phyloP scores from a whole-genome alignment of 805 yeast genomes.

The Kazachstania africana region DNA sequence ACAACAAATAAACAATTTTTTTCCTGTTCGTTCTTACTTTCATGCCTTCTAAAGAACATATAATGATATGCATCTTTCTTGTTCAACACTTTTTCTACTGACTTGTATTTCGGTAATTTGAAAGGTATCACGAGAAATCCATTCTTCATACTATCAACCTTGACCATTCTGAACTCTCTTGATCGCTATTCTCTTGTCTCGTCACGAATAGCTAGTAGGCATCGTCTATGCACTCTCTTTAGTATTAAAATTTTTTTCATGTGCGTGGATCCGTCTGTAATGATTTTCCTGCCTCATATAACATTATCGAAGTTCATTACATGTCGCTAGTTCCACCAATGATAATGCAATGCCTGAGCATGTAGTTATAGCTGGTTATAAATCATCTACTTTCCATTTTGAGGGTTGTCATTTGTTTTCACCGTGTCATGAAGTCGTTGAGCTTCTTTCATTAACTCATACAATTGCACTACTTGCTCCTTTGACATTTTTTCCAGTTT shows the following conservation, averaged over 20 bases:
- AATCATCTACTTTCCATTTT: neutral
- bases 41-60: slow-evolving; percentile 56
- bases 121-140: slow-evolving; percentile 28
- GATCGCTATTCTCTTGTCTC: too few species aligned
- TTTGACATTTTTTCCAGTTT: slow-evolving; percentile 77
- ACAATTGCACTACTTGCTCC: slow-evolving; percentile 76
- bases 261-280: too few species aligned
- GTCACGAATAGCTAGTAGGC: too few species aligned
- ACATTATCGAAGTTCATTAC: too few species aligned
- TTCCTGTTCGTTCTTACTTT: slow-evolving; percentile 32
- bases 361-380: neutral
- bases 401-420: too few species aligned
- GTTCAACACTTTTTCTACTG: neutral
- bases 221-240: too few species aligned
- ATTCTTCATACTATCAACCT: slow-evolving; percentile 22
- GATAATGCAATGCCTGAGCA: too few species aligned
- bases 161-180: neutral
- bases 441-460: slow-evolving; percentile 71
- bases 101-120: slow-evolving; percentile 10
- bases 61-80: slow-evolving; percentile 37
- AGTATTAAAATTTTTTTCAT: too few species aligned
- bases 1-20: slow-evolving; percentile 56
- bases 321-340: too few species aligned
- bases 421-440: slow-evolving; percentile 2
- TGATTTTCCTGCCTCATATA: too few species aligned